A percentile compares a stretch with the other conserved stretches of the same genome.
phyloP scores from a whole-genome alignment of 805 yeast genomes.

The Yamadazyma sp. region DNA sequence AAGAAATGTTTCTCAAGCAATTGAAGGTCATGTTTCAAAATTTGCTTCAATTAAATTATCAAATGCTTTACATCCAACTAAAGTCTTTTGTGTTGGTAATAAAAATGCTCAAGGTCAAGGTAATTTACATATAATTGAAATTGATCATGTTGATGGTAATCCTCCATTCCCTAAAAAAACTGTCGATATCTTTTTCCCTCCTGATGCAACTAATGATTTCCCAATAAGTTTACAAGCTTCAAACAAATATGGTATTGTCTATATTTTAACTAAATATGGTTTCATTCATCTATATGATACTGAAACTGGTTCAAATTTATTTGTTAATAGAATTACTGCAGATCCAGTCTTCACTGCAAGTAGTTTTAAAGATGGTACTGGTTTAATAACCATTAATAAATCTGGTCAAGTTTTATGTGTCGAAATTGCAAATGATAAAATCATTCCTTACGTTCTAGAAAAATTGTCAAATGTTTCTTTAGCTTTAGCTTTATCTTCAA shows the following conservation, averaged over 20 bases:
- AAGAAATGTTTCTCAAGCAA: slow-evolving; percentile 91
- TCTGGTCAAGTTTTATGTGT: slow-evolving; percentile 94
- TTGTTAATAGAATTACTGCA: slow-evolving; percentile 93
- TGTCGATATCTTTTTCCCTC: slow-evolving; percentile 93
- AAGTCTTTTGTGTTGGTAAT: slow-evolving; percentile 90
- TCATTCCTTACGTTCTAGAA: slow-evolving; percentile 85
- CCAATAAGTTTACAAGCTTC: slow-evolving; percentile 91
- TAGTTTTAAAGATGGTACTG: slow-evolving; percentile 65
- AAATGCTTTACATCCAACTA: slow-evolving; percentile 71
- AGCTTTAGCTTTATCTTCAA: slow-evolving; percentile 84
- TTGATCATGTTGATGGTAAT: slow-evolving; percentile 84
- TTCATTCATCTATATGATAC: slow-evolving; percentile 93
- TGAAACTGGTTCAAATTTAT: slow-evolving; percentile 88
- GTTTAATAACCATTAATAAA: slow-evolving; percentile 91
- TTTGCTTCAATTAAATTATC: slow-evolving; percentile 76
- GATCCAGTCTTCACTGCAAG: slow-evolving; percentile 93
- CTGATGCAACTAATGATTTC: slow-evolving; percentile 94
- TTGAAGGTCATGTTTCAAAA: slow-evolving; percentile 95
- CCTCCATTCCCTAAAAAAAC: slow-evolving; percentile 87
- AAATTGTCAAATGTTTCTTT: slow-evolving; percentile 82
- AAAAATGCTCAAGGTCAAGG: slow-evolving; percentile 73
- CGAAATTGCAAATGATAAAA: slow-evolving; percentile 77
- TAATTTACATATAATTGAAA: slow-evolving; percentile 85
- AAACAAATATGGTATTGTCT: slow-evolving; percentile 79
- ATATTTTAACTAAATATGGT: slow-evolving; percentile 91